Evolutionary conservation across 2,329 filamentous ascomycete species (phyloP).

Genomic region (Harringtonia aguacate): DNA sequence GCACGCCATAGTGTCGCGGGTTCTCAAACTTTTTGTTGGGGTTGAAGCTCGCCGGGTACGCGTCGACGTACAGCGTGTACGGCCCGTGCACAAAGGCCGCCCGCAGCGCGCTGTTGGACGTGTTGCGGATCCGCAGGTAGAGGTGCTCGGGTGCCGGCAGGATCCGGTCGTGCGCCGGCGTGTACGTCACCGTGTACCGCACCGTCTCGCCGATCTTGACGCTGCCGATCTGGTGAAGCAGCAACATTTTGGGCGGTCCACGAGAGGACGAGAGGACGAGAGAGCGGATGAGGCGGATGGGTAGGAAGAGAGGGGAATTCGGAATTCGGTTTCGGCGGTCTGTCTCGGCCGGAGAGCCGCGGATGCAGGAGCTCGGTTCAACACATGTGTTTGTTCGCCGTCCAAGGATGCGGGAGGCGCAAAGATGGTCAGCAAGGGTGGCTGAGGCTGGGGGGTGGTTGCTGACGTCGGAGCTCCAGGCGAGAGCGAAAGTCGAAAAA

Average conservation of each 20-base stretch:
- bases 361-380: too few species aligned
- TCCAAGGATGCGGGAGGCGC: too few species aligned
- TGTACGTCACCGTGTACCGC: slow-evolving; percentile 87
- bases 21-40: slow-evolving; percentile 69
- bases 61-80: slow-evolving; percentile 79
- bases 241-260: slow-evolving; percentile 57
- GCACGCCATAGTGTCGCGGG: slow-evolving; percentile 60
- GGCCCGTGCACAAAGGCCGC: slow-evolving; percentile 95
- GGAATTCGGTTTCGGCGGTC: too few species aligned
- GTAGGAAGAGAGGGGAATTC: too few species aligned
- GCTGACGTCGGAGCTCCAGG: too few species aligned
- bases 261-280: too few species aligned
- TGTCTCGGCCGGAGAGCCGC: too few species aligned
- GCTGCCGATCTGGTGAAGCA: slow-evolving; percentile 81
- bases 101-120: slow-evolving; percentile 77
- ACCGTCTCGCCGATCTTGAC: slow-evolving; percentile 93
- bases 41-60: slow-evolving; percentile 74
- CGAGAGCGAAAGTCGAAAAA: too few species aligned
- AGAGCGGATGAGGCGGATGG: not conserved
- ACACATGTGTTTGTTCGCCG: too few species aligned
- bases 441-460: too few species aligned
- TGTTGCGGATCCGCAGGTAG: slow-evolving; percentile 83
- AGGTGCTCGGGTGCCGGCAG: slow-evolving; percentile 74
- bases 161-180: slow-evolving; percentile 78
- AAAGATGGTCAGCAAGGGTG: too few species aligned